phyloP scores from a whole-genome alignment of 108 stramenopile genomes.

The Cyclotella distinguenda region DNA sequence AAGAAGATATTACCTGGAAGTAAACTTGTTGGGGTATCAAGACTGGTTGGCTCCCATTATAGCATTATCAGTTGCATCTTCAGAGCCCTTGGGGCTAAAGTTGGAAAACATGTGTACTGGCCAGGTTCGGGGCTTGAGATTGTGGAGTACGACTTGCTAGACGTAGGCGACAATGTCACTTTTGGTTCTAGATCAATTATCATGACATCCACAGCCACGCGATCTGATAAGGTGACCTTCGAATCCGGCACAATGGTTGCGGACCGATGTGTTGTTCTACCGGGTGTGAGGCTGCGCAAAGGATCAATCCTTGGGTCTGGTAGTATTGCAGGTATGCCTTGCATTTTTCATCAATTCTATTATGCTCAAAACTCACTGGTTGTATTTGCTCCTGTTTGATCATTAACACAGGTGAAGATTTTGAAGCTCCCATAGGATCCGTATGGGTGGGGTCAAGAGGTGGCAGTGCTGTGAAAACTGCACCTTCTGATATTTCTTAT shows the following conservation, averaged over 20 bases:
- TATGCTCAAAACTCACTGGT: background rate
- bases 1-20: conserved; percentile 42
- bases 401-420: background rate
- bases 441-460: too few relatives aligned
- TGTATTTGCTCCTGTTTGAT: background rate
- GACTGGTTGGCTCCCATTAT: conserved; percentile 62
- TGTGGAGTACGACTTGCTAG: conserved; percentile 63
- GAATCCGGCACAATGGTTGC: conserved; percentile 56
- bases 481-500: background rate
- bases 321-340: conserved; percentile 30
- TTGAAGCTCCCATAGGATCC: background rate
- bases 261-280: conserved; percentile 58
- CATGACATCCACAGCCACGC: conserved; percentile 30
- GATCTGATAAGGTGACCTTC: conserved; percentile 50
- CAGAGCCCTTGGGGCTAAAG: conserved; percentile 60
- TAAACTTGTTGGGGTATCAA: conserved; percentile 48
- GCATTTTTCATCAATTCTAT: conserved; percentile 24
- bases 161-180: conserved; percentile 70
- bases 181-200: conserved; percentile 64
- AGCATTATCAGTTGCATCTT: conserved; percentile 52
- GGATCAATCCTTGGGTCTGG: conserved; percentile 63
- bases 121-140: conserved; percentile 9
- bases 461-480: too few relatives aligned
- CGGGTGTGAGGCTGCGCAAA: conserved; percentile 56
- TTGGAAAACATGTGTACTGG: conserved; percentile 50